Percentiles rank a stretch among this genome's conserved stretches.
These are phyloP conservation scores for Rhododendron griersonianum DNA, from an alignment of 148 eudicot genomes.

Conservation along the genomic window DNA sequence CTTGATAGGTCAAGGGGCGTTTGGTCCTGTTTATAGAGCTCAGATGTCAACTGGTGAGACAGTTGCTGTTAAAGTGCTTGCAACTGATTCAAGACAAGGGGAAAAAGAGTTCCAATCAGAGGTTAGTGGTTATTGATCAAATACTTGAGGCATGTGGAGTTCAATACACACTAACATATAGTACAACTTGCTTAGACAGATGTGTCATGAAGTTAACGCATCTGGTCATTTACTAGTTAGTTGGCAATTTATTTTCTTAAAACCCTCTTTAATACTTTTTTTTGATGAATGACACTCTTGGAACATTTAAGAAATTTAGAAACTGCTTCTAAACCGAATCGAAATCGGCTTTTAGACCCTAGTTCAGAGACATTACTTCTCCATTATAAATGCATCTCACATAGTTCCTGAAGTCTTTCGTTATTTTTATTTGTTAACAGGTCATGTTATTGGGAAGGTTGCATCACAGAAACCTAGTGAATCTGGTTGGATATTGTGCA, in stretches of 20 bases:
- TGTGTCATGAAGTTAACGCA: not conserved
- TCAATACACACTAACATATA: not conserved
- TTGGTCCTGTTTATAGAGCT: conserved; percentile 95
- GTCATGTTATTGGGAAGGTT: conserved; percentile 85
- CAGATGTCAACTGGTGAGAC: conserved; percentile 83
- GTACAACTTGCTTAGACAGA: not conserved
- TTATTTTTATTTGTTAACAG: conserved; percentile 31
- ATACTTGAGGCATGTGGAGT: not conserved
- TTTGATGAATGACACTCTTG: not conserved
- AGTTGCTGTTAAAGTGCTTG: conserved; percentile 95
- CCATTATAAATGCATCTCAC: not conserved
- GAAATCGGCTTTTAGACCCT: not conserved
- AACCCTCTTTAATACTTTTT: not conserved
- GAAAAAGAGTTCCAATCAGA: conserved; percentile 83
- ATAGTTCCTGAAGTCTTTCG: not conserved
- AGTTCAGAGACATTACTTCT: not conserved
- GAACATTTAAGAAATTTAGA: not conserved
- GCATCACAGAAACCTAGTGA: conserved; percentile 95
- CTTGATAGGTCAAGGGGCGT: conserved; percentile 87
- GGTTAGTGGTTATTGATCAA: conserved; percentile 35
- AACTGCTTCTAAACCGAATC: not conserved
- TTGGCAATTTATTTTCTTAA: not conserved
- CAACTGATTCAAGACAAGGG: conserved; percentile 89
- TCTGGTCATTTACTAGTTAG: not conserved
- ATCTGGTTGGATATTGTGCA: conserved; percentile 93